Conservation (phyloP, 805 yeast genomes). For the Saturnispora hagleri region DNA sequence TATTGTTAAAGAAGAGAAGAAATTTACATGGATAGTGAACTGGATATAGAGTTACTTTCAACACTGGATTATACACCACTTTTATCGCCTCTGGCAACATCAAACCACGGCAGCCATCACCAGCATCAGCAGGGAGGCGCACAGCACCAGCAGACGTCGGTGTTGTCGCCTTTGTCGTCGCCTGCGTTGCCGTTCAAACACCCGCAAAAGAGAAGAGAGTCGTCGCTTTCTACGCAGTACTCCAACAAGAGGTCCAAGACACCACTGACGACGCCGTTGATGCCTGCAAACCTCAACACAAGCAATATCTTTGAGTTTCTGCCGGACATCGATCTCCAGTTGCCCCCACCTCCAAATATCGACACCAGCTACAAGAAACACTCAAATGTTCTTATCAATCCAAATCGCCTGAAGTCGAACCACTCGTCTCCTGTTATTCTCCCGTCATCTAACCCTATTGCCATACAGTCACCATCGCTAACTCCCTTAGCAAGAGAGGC, state of each 20-base stretch:
- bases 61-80: conserved; percentile 67
- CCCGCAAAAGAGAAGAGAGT: conserved; percentile 13
- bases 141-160: conserved; percentile 11
- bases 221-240: conserved; percentile 9
- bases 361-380: conserved; percentile 18
- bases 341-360: conserved; percentile 14
- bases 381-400: conserved; percentile 26
- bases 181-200: conserved; percentile 51
- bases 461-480: conserved; percentile 4
- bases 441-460: conserved; percentile 20
- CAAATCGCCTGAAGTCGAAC: conserved; percentile 23
- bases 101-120: background rate
- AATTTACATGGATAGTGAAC: conserved; percentile 3
- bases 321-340: conserved; percentile 1
- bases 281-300: conserved; percentile 4
- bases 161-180: conserved; percentile 49
- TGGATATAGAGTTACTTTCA: conserved; percentile 31
- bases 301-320: background rate
- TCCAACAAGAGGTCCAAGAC: conserved; percentile 3
- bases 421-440: conserved; percentile 31
- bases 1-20: no score
- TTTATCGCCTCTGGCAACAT: conserved; percentile 49
- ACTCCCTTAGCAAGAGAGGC: background rate
- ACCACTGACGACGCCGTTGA: conserved; percentile 14
- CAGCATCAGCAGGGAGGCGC: conserved; percentile 9